Percentiles rank a stretch among this genome's conserved stretches.
phyloP scores from a whole-genome alignment of 2,329 filamentous ascomycete genomes.

The Ascomycota sp. region DNA sequence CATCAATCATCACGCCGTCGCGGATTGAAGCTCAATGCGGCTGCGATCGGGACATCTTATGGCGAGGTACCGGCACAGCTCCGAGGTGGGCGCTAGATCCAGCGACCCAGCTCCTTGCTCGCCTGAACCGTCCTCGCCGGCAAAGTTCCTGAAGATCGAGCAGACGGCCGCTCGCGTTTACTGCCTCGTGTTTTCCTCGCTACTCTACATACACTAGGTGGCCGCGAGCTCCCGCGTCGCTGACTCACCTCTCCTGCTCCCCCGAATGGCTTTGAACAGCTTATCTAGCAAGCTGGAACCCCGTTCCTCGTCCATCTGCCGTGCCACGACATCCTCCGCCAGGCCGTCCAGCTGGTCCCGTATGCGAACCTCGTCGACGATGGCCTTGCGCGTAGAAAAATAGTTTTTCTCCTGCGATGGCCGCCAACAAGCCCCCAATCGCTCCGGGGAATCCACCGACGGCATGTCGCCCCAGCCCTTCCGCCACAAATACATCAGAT shows the following conservation, averaged over 20 bases:
- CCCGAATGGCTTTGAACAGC: neutral
- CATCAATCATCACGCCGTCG: neutral
- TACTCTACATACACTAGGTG: neutral
- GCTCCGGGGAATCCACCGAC: neutral
- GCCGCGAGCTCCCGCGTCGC: neutral
- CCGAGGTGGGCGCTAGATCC: neutral
- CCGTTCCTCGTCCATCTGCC: slow-evolving; percentile 1
- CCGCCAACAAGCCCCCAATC: neutral
- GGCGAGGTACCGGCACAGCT: neutral
- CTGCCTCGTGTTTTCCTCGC: neutral
- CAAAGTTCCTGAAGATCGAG: neutral
- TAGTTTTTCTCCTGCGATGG: neutral
- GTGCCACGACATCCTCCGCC: neutral
- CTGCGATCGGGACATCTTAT: neutral
- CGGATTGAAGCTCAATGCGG: neutral
- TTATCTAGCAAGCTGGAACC: neutral
- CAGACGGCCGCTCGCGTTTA: neutral
- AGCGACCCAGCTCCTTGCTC: neutral
- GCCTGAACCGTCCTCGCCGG: neutral
- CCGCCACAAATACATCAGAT: neutral
- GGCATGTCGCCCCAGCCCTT: neutral
- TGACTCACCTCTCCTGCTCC: neutral
- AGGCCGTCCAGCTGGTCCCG: neutral
- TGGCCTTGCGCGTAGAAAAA: neutral
- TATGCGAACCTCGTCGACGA: neutral